Evolutionary conservation across 345 rosid genomes (phyloP), one percentile per base, ranked within the genome.

Genomic region (Gossypium rotundifolium): DNA sequence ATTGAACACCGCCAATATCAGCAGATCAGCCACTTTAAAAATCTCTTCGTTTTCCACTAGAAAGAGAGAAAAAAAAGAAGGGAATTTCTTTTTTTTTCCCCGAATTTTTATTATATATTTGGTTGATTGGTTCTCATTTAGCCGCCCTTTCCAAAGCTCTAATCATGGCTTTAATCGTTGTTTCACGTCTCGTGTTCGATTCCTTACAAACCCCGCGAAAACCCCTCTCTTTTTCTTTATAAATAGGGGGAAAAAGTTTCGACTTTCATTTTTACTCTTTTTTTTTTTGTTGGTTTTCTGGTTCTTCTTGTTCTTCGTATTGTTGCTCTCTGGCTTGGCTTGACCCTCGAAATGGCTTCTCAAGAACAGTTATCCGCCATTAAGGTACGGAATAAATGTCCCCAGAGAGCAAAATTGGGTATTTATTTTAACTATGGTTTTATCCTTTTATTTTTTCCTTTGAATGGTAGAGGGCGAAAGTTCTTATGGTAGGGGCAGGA

Each of bases 401-500:
- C 18, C 64, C 64, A 23, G 0, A 9, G 13, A 42, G 46, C 5
- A 11, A 52, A 53, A 69, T 29, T 20, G 33, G 71, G 40, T n/a
- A 12, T 42, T 49, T 58, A 20, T 1, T 22, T 10, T 55, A 9
- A 22, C 29, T 42, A 40, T 57, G 8, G 20, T 23, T 33, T 17
- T 33, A 9, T 25, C 74, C 38, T 11, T 58, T 33, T 33, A 33
- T 33, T 33, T 33, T 58, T 58, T 54, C 23, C 18, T 23, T 68
- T 74, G 63, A 23, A 58, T 58, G 29, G 76, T 74, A 93, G 99
- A 90, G 85, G 70, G 94, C 99, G 81, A 96, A 90, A 86, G 96
- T 96, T 81, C 94, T 96, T 33, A 89, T 96, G 98, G 98, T 96
- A 59, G 99, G 99, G 44, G 99, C 99, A 3, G 99, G 99, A 59